These are phyloP conservation scores for Crepidotus variabilis DNA, from an alignment of 768 basidiomycete species.

Conservation along the genomic window DNA sequence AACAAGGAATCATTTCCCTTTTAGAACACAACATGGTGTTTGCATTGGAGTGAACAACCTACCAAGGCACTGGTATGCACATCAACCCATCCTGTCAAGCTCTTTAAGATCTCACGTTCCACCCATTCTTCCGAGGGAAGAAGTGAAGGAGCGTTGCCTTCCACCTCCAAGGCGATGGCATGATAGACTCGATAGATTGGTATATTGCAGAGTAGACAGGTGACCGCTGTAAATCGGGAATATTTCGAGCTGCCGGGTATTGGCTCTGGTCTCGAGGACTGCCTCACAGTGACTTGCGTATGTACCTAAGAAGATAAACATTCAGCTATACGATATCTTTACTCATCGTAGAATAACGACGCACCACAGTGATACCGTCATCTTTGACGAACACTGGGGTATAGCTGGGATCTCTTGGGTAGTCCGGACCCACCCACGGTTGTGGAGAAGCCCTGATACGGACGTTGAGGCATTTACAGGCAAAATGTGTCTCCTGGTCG, in stretches of 20 bases:
- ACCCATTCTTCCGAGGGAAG: slow-evolving; percentile 75
- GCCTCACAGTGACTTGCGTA: slow-evolving; percentile 67
- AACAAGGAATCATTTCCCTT: slow-evolving; percentile 2
- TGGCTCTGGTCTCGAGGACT: slow-evolving; percentile 41
- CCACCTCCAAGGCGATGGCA: slow-evolving; percentile 50
- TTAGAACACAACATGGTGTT: slow-evolving; percentile 10
- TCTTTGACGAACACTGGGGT: slow-evolving; percentile 59
- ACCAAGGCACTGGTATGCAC: slow-evolving; percentile 65
- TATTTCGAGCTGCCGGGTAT: slow-evolving; percentile 43
- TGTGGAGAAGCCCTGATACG: slow-evolving; percentile 42
- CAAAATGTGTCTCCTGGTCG: slow-evolving; percentile 25
- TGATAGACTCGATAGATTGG: slow-evolving; percentile 69
- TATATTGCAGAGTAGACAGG: slow-evolving; percentile 65
- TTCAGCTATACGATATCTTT: neutral
- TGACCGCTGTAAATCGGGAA: slow-evolving; percentile 59
- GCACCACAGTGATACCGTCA: slow-evolving; percentile 62
- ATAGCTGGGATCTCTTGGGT: slow-evolving; percentile 38
- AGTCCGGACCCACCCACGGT: slow-evolving; percentile 27
- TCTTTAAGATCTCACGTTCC: slow-evolving; percentile 68
- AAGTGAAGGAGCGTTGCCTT: slow-evolving; percentile 59
- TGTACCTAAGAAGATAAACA: slow-evolving; percentile 42
- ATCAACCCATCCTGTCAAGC: slow-evolving; percentile 70
- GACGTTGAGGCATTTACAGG: slow-evolving; percentile 74
- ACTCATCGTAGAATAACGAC: slow-evolving; percentile 21
- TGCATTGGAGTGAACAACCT: slow-evolving; percentile 31